Conservation (phyloP, 1,284 basidiomycete species). For the Cutaneotrichosporon curvatum region DNA sequence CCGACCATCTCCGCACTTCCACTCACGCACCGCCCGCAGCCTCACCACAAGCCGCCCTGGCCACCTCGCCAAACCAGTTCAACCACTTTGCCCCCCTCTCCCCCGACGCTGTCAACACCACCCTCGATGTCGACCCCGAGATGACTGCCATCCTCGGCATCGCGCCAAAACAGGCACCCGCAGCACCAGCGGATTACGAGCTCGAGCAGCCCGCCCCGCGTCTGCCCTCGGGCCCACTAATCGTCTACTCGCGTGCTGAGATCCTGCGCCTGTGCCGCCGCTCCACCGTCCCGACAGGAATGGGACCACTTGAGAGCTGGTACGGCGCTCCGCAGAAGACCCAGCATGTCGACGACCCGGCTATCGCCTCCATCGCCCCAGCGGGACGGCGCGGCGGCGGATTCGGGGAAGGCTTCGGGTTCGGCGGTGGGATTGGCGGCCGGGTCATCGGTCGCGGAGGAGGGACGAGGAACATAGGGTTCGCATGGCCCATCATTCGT, state of each 20-base stretch:
- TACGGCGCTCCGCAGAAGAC: conserved; percentile 5
- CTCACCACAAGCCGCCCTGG: conserved; percentile 14
- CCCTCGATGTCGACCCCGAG: conserved; percentile 22
- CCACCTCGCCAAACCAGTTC: conserved; percentile 23
- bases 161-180: conserved; percentile 1
- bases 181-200: background rate
- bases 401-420: conserved; percentile 42
- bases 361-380: conserved; percentile 33
- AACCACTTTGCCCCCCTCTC: conserved; percentile 42
- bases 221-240: conserved; percentile 6
- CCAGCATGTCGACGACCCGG: conserved; percentile 30
- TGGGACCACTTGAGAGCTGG: conserved; percentile 14
- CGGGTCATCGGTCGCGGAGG: conserved; percentile 12
- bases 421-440: conserved; percentile 40
- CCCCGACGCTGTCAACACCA: conserved; percentile 30
- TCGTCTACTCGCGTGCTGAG: conserved; percentile 12
- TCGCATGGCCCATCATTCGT: no score
- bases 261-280: conserved; percentile 9
- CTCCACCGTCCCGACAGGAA: background rate
- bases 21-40: no score
- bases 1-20: no score
- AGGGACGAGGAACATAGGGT: conserved; percentile 33
- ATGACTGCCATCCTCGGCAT: conserved; percentile 23
- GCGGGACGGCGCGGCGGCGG: conserved; percentile 18
- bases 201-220: background rate